phyloP scores from a whole-genome alignment of 225 moss, liverwort and hornwort species.

The Neckera pumila region DNA sequence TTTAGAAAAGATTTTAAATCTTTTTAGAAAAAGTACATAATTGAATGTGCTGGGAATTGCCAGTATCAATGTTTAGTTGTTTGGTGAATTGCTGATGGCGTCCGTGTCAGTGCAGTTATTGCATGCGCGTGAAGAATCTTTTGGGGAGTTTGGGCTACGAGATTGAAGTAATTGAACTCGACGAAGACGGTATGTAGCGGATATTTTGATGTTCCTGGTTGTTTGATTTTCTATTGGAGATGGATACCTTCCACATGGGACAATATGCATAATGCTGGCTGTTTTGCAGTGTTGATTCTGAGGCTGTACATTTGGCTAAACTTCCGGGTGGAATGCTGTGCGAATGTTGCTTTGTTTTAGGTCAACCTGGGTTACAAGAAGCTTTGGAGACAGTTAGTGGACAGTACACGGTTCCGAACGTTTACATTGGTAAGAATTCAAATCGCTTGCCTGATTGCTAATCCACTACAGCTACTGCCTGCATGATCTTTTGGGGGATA shows the following conservation, averaged over 20 bases:
- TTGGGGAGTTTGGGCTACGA: constrained; percentile 40
- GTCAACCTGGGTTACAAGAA: constrained; percentile 33
- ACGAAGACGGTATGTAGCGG: constrained; percentile 9
- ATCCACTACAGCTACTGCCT: neutral
- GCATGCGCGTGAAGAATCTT: constrained; percentile 40
- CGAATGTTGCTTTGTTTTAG: constrained; percentile 6
- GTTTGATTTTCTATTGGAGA: neutral
- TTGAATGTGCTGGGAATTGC: neutral
- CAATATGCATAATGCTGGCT: neutral
- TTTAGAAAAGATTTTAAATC: neutral
- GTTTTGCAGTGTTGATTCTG: neutral
- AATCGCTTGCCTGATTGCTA: neutral
- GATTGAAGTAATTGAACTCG: constrained; percentile 36
- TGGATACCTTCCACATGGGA: neutral
- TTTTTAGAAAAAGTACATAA: neutral
- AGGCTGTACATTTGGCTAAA: neutral
- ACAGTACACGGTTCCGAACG: constrained; percentile 48
- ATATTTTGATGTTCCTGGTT: neutral
- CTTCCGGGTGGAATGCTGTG: neutral
- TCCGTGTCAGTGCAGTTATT: constrained; percentile 18
- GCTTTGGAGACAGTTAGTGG: constrained; percentile 40
- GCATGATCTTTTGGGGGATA: neutral
- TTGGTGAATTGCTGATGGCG: neutral
- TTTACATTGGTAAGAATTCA: constrained; percentile 31
- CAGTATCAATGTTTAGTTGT: neutral